These are phyloP conservation scores for Venturia effusa DNA, from an alignment of 2,329 filamentous ascomycete species.

Conservation along the genomic window DNA sequence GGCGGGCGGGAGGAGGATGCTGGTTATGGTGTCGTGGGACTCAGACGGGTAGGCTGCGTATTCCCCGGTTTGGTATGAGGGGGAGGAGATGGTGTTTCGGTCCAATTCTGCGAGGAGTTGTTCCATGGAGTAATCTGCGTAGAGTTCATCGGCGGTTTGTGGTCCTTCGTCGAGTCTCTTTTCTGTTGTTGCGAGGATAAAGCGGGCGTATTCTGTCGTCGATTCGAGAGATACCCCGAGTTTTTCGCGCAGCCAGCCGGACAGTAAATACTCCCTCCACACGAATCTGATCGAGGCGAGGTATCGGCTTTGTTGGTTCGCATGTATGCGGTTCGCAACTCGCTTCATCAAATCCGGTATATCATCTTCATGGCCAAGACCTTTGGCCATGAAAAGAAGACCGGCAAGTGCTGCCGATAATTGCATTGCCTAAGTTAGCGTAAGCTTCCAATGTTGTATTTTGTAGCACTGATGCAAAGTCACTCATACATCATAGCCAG, in stretches of 20 bases:
- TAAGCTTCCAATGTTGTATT: background rate
- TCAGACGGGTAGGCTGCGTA: background rate
- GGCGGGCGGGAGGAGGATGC: background rate
- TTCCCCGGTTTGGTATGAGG: background rate
- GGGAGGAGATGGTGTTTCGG: background rate
- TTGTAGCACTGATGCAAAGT: background rate
- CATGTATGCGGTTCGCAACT: background rate
- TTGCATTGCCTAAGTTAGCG: background rate
- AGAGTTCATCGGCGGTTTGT: background rate
- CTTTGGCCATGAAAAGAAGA: background rate
- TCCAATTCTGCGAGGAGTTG: background rate
- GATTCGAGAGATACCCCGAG: background rate
- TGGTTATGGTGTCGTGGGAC: background rate
- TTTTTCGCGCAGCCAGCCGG: background rate
- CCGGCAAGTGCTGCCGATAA: background rate
- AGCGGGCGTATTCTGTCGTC: background rate
- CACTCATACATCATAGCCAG: background rate
- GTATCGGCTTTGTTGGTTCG: background rate
- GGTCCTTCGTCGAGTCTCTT: background rate
- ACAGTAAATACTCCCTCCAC: background rate
- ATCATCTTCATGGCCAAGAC: background rate
- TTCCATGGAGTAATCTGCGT: background rate
- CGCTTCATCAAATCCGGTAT: background rate
- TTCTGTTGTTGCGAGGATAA: background rate
- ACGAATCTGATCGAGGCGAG: background rate